Conservation (phyloP, 225 moss, liverwort and hornwort species). For the Pseudisothecium myosuroides region DNA sequence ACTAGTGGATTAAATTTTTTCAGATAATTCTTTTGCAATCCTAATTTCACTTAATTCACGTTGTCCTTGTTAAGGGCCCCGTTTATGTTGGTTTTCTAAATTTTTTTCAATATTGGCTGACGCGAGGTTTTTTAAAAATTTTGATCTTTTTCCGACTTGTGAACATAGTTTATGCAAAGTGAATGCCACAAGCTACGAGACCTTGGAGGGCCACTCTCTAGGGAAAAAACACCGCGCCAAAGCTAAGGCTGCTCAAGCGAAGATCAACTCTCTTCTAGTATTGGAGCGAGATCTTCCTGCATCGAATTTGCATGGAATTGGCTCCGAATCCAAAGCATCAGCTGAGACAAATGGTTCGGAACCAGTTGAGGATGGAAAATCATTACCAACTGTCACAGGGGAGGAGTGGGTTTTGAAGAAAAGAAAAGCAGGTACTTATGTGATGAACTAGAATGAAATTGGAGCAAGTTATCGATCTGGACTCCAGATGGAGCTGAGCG, state of each 20-base stretch:
- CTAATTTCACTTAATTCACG: neutral
- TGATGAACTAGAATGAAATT: neutral
- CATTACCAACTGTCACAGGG: neutral
- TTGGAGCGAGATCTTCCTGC: neutral
- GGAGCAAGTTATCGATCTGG: neutral
- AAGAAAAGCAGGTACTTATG: conserved; percentile 16
- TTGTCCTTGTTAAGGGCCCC: neutral
- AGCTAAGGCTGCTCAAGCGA: conserved; percentile 46
- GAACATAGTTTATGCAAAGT: conserved; percentile 71
- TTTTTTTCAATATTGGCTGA: neutral
- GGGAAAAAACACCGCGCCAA: conserved; percentile 82
- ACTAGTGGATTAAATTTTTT: neutral
- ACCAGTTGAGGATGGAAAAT: neutral
- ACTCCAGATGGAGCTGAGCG: neutral
- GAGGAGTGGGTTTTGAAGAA: conserved; percentile 10
- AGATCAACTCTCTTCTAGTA: neutral
- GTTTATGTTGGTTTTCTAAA: neutral
- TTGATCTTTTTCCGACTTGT: neutral
- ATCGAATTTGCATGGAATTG: neutral
- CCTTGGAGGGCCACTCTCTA: conserved; percentile 65
- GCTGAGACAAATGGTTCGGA: neutral
- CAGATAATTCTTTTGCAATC: neutral
- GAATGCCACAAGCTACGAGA: conserved; percentile 70
- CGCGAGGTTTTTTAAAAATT: neutral
- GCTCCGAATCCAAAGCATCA: neutral